A percentile compares a stretch with the other conserved stretches of the same genome.
phyloP scores from a whole-genome alignment of 202 grass and related monocot genomes.

The Brachypodium distachyon region DNA sequence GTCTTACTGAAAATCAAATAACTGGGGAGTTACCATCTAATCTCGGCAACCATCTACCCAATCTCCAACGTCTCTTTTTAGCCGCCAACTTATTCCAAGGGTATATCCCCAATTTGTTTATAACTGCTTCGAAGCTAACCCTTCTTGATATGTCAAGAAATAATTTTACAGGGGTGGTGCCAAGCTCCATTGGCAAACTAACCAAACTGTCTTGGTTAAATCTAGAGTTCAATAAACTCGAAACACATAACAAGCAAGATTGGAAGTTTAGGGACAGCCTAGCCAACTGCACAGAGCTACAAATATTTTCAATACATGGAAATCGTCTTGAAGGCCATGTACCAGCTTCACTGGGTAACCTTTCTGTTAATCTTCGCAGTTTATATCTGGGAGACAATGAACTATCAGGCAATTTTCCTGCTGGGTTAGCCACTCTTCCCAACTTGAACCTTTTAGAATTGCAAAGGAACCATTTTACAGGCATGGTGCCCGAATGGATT shows the following conservation, averaged over 20 bases:
- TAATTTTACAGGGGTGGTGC: slow-evolving; percentile 4
- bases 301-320: background rate
- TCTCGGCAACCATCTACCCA: slow-evolving; percentile 1
- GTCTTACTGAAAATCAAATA: background rate
- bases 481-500: background rate
- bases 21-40: background rate
- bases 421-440: background rate
- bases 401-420: slow-evolving; percentile 19
- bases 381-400: background rate
- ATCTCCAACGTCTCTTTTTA: background rate
- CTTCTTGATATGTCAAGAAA: background rate
- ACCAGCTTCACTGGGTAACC: background rate
- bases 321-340: background rate
- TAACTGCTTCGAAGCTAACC: background rate
- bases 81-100: background rate
- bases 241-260: background rate
- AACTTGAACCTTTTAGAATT: background rate
- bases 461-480: background rate
- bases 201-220: background rate
- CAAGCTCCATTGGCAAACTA: slow-evolving; percentile 12
- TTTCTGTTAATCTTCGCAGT: background rate
- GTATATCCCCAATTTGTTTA: slow-evolving; percentile 2
- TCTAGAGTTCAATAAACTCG: background rate
- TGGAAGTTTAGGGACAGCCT: slow-evolving; percentile 4
- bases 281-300: background rate